Evolutionary conservation across 2,329 filamentous ascomycete species (phyloP), one percentile per base, ranked within the genome.

Genomic region (Metarhizium sp.): DNA sequence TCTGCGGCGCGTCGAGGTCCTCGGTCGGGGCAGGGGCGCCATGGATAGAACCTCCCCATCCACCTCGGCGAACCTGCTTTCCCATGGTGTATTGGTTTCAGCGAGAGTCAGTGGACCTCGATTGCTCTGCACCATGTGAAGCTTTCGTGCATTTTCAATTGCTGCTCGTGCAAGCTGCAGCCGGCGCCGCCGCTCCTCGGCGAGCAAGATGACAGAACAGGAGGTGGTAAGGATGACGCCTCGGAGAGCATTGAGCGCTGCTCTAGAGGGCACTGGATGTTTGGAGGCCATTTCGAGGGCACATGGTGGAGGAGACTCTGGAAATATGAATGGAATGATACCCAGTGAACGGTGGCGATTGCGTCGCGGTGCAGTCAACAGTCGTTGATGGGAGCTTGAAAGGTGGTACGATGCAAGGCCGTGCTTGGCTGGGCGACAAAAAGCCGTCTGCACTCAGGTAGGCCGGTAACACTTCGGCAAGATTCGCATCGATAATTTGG

Each of bases 191-290:
- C 78, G 78, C 65, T 83, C 80, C 66, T 83, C 79, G 56, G 80
- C 72, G 55, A 83, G 69, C 30, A 80, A 65, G 51, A 76, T 74
- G 55, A 82, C 72, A 46, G 79, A 81, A 63, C 78, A 82, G 8
- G 79, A 80, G 2, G 79, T 82, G 52, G 79, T 80, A 16, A 83
- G 67, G 55, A 80, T 74, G 57, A 82, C 73, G 59, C 78, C 76
- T 58, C 78, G 78, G 40, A 83, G 75, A 57, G 78, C 75, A 66
- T 78, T 75, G 59, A 82, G 72, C 57, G 76, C 78, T 57, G 77
- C 76, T 68, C 78, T 78, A 42, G 80, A 81, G 50, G 78, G 79
- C 55, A 79, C 74, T 57, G 76, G 76, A 56, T 75, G 69, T 51
- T 71, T 70, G 55, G 73, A 65, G 53, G 73, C 71, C 77, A 80